Base-by-base conservation (phyloP, 129 eudicot species). In the Artemisia argyi region DNA sequence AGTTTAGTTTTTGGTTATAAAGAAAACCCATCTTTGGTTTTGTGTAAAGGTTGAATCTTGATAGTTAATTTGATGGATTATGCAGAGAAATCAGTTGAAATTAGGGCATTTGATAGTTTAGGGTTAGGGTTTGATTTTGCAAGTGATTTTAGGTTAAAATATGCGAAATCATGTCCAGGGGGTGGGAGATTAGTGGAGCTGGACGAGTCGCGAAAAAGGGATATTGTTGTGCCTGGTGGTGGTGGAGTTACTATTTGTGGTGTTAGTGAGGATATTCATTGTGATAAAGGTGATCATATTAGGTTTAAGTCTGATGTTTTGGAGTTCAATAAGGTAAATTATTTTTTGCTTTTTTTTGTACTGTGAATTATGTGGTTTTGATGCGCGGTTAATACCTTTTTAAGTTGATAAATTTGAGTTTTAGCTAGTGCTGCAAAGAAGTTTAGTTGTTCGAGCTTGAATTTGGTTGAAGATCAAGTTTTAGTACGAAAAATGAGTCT, bases 91-190 rank as follows among this genome's bases (percentile, higher is more conserved):
- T 76, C 96, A 9, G 67, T 85, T 5, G 98, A 90, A 72, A 26
- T 76, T 5, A 75, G 82, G 48, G 96, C 97, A 0, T 58, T 85
- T 56, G 97, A 90, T 56, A 80, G 96, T 0, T 58, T 94, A 48
- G 98, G 98, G 50, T 82, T 79, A 62, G 98, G 98, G 70, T 94
- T 94, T 75, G 98, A 94, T 82, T 73, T 94, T 17, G 95, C 98
- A 7, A 90, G 91, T 54, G 98, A 94, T 79, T 94, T 94, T 65
- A 68, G 97, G 79, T 74, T 94, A 20, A 94, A 86, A 84, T 94
- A 87, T 66, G 98, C 91, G 0, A 94, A 94, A 42, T 30, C 72
- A 42, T 80, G 85, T 59, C 87, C 87, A 0, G 77, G 61, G 47
- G 96, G 89, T 13, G 92, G 83, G 17, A 82, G 97, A 66, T 79